phyloP scores from a whole-genome alignment of 805 yeast genomes.

The Pichia cephalocereana region DNA sequence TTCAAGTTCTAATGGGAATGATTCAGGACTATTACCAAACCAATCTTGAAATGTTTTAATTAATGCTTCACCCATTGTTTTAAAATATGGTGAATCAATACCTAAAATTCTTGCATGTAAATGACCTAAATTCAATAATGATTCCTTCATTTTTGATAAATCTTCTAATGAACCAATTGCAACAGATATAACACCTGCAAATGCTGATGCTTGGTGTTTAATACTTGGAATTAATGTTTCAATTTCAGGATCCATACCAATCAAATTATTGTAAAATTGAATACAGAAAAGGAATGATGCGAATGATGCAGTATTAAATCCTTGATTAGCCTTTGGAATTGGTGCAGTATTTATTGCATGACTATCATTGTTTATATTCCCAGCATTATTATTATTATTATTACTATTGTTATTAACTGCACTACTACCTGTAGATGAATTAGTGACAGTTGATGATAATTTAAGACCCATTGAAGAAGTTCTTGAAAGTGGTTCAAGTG shows the following conservation, averaged over 20 bases:
- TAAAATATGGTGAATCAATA: conserved; percentile 58
- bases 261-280: conserved; percentile 64
- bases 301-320: conserved; percentile 26
- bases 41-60: conserved; percentile 61
- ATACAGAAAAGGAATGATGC: conserved; percentile 60
- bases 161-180: conserved; percentile 60
- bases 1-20: conserved; percentile 53
- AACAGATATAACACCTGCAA: conserved; percentile 67
- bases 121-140: conserved; percentile 56
- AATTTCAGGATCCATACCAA: conserved; percentile 50
- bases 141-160: conserved; percentile 46
- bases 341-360: background rate
- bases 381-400: background rate
- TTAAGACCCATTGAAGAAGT: conserved; percentile 1
- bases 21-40: conserved; percentile 28
- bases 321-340: background rate
- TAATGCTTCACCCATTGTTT: conserved; percentile 65
- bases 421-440: background rate
- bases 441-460: background rate
- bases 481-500: background rate
- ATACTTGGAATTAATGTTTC: conserved; percentile 65
- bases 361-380: no score
- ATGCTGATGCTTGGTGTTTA: conserved; percentile 68
- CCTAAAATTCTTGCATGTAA: conserved; percentile 69
- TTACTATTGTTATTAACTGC: background rate